These are phyloP conservation scores for Lizanozyma gosingica DNA, from an alignment of 1,139 yeast genomes.

Conservation along the genomic window DNA sequence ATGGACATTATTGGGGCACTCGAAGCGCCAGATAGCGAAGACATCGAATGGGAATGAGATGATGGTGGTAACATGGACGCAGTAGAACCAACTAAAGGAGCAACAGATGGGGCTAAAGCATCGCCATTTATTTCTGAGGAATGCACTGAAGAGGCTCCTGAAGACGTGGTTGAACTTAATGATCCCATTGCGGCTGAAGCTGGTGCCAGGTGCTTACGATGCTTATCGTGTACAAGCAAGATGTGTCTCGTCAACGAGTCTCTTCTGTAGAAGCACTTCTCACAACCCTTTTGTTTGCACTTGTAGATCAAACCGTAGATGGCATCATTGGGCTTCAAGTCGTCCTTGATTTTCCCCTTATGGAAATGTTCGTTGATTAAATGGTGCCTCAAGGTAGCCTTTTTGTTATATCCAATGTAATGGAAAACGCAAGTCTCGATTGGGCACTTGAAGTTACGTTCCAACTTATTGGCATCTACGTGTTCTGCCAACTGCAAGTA, in stretches of 20 bases:
- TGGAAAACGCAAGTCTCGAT: slow-evolving; percentile 52
- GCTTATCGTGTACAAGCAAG: slow-evolving; percentile 41
- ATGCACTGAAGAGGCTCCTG: neutral
- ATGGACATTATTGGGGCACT: neutral
- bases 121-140: neutral
- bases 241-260: slow-evolving; percentile 50
- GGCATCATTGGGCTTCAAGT: slow-evolving; percentile 3
- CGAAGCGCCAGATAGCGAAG: neutral
- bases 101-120: neutral
- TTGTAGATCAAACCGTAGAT: slow-evolving; percentile 8
- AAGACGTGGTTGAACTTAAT: neutral
- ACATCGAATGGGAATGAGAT: neutral
- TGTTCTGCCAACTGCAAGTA: slow-evolving; percentile 36
- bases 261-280: slow-evolving; percentile 45
- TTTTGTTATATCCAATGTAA: slow-evolving; percentile 48
- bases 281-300: slow-evolving; percentile 29
- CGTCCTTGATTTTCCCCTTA: slow-evolving; percentile 13
- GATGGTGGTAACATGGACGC: neutral
- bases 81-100: no score
- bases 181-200: neutral
- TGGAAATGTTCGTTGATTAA: slow-evolving; percentile 44
- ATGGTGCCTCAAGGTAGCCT: slow-evolving; percentile 55
- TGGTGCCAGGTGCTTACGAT: neutral
- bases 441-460: slow-evolving; percentile 43
- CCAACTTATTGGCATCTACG: slow-evolving; percentile 31